These are phyloP conservation scores for Phytophthora pluvialis DNA, from an alignment of 352 stramenopile species.

Conservation along the genomic window DNA sequence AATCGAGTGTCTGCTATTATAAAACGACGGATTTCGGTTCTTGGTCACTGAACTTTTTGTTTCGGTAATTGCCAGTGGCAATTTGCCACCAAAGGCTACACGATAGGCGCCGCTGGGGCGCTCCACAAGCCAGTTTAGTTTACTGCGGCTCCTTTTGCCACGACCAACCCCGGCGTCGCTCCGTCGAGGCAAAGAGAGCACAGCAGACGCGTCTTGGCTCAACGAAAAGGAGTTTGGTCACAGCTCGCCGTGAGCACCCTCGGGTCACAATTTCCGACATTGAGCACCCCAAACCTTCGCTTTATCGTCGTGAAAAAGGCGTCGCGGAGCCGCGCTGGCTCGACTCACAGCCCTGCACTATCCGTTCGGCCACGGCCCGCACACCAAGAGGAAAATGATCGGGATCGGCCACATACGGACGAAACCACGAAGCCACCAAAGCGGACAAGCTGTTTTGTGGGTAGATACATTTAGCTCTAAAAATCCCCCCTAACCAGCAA, in stretches of 20 bases:
- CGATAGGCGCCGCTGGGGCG: not conserved
- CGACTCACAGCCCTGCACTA: constrained; percentile 11
- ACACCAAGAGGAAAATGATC: constrained; percentile 28
- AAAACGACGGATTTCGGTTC: too few relatives aligned
- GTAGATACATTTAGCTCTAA: not conserved
- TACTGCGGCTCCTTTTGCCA: not conserved
- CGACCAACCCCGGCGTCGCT: not conserved
- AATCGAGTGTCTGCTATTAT: too few relatives aligned
- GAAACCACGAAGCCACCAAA: constrained; percentile 2
- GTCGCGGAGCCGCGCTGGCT: not conserved
- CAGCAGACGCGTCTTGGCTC: not conserved
- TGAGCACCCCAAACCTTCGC: not conserved
- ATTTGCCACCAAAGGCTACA: not conserved
- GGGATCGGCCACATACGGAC: constrained; percentile 14
- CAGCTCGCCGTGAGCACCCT: too few relatives aligned
- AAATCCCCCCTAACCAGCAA: constrained; percentile 1
- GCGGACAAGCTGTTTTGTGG: not conserved
- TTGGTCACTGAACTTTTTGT: too few relatives aligned
- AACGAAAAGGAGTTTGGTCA: not conserved
- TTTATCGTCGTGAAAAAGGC: not conserved
- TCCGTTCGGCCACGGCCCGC: not conserved
- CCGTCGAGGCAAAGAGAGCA: too few relatives aligned
- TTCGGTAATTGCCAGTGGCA: too few relatives aligned
- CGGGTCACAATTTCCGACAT: constrained; percentile 7
- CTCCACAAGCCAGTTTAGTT: constrained; percentile 1